Conservation (phyloP, 164 flowering plant genomes). For the Dillenia suffruticosa region DNA sequence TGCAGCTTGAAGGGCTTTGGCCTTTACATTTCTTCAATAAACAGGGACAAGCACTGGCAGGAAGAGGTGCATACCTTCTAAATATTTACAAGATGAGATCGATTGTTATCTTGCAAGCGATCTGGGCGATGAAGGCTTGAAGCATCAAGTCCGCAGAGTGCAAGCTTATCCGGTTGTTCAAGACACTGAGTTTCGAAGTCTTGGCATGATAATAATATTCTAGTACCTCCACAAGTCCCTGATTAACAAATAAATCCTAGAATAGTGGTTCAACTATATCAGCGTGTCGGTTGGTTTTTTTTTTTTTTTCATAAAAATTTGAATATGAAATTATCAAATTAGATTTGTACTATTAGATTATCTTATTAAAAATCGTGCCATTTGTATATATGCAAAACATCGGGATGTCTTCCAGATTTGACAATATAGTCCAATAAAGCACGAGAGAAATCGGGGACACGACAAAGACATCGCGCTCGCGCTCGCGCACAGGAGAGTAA, state of each 20-base stretch:
- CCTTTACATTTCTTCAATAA: no score
- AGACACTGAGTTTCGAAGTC: constrained; percentile 51
- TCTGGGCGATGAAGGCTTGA: constrained; percentile 67
- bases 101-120: constrained; percentile 78
- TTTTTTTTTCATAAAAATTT: no score
- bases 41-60: no score
- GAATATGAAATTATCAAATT: no score
- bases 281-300: no score
- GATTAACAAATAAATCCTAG: no score
- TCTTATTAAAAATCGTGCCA: no score
- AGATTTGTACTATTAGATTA: no score
- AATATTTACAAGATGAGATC: constrained; percentile 53
- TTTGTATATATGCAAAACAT: constrained; percentile 74
- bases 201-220: constrained; percentile 68
- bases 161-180: constrained; percentile 69
- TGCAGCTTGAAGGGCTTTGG: no score
- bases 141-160: constrained; percentile 82
- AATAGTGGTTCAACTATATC: constrained; percentile 64
- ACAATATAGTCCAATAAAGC: constrained; percentile 52
- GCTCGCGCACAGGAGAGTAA: no score
- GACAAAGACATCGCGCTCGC: no score
- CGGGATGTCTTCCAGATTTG: constrained; percentile 75
- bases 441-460: no score
- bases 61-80: constrained; percentile 52
- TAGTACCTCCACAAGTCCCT: constrained; percentile 51